Evolutionary conservation across 2,329 filamentous ascomycete genomes (phyloP), one percentile per base, ranked within the genome.

Genomic region (Cadophora gregata): DNA sequence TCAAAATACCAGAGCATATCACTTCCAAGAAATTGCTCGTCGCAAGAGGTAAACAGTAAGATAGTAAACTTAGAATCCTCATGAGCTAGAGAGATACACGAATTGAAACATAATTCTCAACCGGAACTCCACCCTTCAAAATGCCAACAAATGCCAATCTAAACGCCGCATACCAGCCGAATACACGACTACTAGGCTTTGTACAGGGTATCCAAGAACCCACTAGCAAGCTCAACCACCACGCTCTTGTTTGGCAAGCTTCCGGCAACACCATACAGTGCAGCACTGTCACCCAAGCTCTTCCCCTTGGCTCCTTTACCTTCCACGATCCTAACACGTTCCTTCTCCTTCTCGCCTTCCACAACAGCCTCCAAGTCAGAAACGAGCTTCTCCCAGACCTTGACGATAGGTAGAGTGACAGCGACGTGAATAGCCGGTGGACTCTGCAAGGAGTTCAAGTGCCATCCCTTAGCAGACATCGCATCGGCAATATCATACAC

Each of bases 221-320:
- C 95, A 72, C 86, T 92, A 1, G 94, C 95, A 77, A 99, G 81
- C 74, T 97, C 93, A 71, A 93, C 92, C 36, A 99, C 93, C 38
- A 99, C 90, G 72, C 91, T 93, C 86, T 98, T 98, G 78, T 99
- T 96, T 1, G 96, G 96, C 79, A 99, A 80, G 75, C 92, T 96
- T 6, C 96, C 96, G 0, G 96, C 96, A 65, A 99, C 94, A 63
- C 96, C 96, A 79, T 99, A 99, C 69, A 99, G 81, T 4, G 94
- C 94, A 1, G 93, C 92, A 16, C 93, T 89, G 77, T 97, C 92
- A 1, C 93, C 93, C 73, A 88, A 85, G 27, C 87, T 88, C 77
- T 89, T 88, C 42, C 88, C 89, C 79, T 89, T 86, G 36, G 81
- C 79, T 0, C 84, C 84, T 79, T 89, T 90, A 12, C 90, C 90